These are phyloP conservation scores for Tritrichomonas foetus DNA, from an alignment of 208 protist species.

Conservation along the genomic window DNA sequence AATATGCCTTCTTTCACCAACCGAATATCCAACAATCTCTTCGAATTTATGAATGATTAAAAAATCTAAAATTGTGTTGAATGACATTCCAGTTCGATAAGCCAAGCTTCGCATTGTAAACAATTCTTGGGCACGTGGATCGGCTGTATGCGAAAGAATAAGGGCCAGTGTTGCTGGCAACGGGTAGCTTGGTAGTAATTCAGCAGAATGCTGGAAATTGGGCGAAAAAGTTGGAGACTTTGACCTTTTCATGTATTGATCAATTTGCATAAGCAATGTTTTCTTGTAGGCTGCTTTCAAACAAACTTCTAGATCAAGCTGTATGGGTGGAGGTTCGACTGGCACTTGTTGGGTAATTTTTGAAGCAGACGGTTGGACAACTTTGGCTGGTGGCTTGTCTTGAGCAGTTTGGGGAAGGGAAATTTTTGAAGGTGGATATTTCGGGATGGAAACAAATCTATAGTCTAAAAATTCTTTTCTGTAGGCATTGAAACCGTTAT, in stretches of 20 bases:
- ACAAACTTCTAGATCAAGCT: not conserved
- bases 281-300: not conserved
- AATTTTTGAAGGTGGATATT: not conserved
- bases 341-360: not conserved
- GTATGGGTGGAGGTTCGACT: not conserved
- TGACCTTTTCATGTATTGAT: not conserved
- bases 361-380: not conserved
- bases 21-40: not conserved
- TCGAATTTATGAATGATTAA: not conserved
- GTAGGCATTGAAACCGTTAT: not conserved
- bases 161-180: not conserved
- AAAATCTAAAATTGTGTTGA: not conserved
- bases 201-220: not conserved
- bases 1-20: not conserved
- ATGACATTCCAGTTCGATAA: not conserved
- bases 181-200: not conserved
- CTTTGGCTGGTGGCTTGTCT: not conserved
- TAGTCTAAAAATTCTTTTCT: not conserved
- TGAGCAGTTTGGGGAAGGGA: not conserved
- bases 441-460: not conserved
- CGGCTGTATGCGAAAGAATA: not conserved
- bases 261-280: not conserved
- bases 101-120: not conserved
- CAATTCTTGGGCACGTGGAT: not conserved
- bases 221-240: not conserved